Base-by-base conservation (phyloP, 345 rosid genomes). In the Rhizophora apiculata region DNA sequence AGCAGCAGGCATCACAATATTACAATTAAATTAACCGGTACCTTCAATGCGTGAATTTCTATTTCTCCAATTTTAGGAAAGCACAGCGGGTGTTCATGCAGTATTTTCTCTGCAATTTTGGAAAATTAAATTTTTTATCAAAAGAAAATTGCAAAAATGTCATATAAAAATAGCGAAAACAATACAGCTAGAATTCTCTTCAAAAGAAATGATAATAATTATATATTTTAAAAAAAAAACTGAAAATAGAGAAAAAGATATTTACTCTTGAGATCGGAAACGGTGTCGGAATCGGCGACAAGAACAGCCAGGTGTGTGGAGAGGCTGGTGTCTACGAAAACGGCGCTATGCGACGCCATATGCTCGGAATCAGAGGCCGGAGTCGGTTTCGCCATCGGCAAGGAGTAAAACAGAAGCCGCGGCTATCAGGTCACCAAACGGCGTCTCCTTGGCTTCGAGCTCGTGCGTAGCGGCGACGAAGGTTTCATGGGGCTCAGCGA, bases 311-410 rank as follows among this genome's bases (percentile, higher is more conserved):
- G 76, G 82, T 80, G 84, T 51, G 97, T 91, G 26, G 73, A 82
- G 60, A 93, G 81, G 82, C 26, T 84, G 21, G 94, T 89, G 73
- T 85, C 88, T 0, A 93, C 62, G 72, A 84, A 87, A 27, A 89
- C 82, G 6, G 83, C 52, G 26, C 55, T 32, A 68, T 51, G 67
- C 11, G 60, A 43, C 8, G 73, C 24, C 27, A 66, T 8, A 20
- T 55, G 68, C 37, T 52, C 79, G 30, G 71, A 60, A 52, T 69
- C 76, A 73, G 75, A 62, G 19, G 67, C 51, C n/a, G 70, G 72
- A 64, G 18, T 22, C 59, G 71, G 63, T 4, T 36, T 63, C 57
- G 60, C 80, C 85, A 83, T 85, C 6, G 36, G 24, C 2, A 24
- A 36, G 36, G 60, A 8, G 67, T 24, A 52, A 43, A 46, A 30